A percentile compares a stretch with the other conserved stretches of the same genome.
Conservation (phyloP, 1,284 basidiomycete species). For the Flammula alnicola region DNA sequence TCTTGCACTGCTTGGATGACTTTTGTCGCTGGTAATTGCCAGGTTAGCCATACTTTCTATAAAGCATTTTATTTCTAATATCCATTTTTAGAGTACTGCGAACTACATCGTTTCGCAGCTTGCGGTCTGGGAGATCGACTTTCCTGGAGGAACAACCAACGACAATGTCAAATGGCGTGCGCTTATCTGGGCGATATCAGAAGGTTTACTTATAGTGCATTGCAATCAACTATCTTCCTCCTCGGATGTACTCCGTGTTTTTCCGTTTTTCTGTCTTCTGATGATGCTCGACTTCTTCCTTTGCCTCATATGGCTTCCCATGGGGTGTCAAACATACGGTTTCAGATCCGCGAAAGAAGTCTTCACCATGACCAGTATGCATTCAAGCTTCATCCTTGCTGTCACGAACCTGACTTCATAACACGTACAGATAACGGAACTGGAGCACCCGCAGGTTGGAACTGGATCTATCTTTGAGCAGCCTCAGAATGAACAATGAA, state of each 20-base stretch:
- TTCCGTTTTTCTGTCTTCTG: constrained; percentile 76
- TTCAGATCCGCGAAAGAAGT: constrained; percentile 81
- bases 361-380: constrained; percentile 80
- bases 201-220: constrained; percentile 69
- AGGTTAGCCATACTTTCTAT: constrained; percentile 47
- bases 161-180: constrained; percentile 83
- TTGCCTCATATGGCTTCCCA: constrained; percentile 87
- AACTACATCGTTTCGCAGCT: constrained; percentile 86
- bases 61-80: neutral
- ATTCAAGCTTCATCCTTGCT: neutral
- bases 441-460: constrained; percentile 83
- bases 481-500: constrained; percentile 4
- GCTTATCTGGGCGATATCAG: constrained; percentile 81
- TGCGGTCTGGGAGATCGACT: constrained; percentile 77
- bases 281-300: constrained; percentile 86
- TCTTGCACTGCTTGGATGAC: constrained; percentile 90
- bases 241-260: constrained; percentile 68
- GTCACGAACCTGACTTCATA: neutral
- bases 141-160: constrained; percentile 74
- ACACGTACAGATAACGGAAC: constrained; percentile 76
- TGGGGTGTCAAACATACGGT: constrained; percentile 82
- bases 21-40: constrained; percentile 82
- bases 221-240: constrained; percentile 83
- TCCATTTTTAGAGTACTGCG: constrained; percentile 64
- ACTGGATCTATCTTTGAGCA: constrained; percentile 83